These are phyloP conservation scores for Quercus dentata DNA, from an alignment of 306 rosid genomes.

Conservation along the genomic window DNA sequence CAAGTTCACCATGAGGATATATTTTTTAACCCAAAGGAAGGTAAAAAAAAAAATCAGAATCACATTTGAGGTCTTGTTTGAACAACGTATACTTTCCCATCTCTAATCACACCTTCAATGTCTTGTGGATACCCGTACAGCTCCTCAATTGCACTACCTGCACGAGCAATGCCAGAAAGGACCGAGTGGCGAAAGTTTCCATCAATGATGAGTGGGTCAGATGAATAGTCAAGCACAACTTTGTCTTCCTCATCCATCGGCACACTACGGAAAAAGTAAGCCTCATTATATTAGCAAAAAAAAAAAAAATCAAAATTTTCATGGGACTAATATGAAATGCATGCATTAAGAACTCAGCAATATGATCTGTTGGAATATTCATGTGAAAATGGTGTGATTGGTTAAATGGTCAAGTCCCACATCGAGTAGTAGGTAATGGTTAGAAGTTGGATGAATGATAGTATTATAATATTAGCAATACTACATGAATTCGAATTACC, in stretches of 20 bases:
- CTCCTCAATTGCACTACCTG: slow-evolving; percentile 84
- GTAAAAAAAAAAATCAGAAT: not conserved
- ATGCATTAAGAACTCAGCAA: not conserved
- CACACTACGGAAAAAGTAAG: slow-evolving; percentile 45
- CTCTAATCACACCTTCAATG: slow-evolving; percentile 93
- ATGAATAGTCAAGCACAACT: slow-evolving; percentile 81
- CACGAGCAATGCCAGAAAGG: slow-evolving; percentile 81
- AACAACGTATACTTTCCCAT: slow-evolving; percentile 83
- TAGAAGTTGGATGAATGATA: not conserved
- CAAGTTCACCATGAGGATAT: not conserved
- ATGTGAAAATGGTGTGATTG: too few relatives aligned
- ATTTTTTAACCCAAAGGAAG: not conserved
- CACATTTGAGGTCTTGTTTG: slow-evolving; percentile 98
- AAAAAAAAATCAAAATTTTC: not conserved
- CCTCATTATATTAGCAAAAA: slow-evolving; percentile 16
- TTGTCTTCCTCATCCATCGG: slow-evolving; percentile 91
- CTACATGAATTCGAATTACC: not conserved
- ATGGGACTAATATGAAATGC: not conserved
- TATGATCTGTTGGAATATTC: too few relatives aligned
- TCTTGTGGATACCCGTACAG: slow-evolving; percentile 91
- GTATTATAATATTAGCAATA: not conserved
- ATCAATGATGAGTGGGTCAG: slow-evolving; percentile 64
- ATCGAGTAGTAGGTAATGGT: not conserved
- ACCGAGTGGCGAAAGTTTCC: slow-evolving; percentile 63
- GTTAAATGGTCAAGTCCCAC: too few relatives aligned